Percentiles rank a stretch among this genome's conserved stretches.
Evolutionary conservation across 2,329 filamentous ascomycete genomes (phyloP).

Genomic region (Akanthomyces lecanii): DNA sequence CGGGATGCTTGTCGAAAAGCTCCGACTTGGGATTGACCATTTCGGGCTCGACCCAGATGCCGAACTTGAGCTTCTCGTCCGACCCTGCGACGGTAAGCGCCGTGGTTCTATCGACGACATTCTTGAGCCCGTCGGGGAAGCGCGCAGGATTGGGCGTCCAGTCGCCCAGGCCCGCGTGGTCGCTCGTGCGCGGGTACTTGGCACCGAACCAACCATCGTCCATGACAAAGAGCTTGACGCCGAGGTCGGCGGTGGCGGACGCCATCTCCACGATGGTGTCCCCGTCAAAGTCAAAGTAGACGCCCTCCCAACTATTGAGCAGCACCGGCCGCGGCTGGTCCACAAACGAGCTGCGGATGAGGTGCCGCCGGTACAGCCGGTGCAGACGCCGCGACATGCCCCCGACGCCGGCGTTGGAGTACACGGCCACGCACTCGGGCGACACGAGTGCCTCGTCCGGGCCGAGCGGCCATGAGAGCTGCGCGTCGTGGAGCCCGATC

Average conservation of each 20-base stretch:
- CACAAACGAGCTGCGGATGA: conserved; percentile 54
- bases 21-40: conserved; percentile 62
- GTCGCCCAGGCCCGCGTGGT: conserved; percentile 57
- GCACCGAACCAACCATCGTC: conserved; percentile 65
- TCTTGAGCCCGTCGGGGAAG: conserved; percentile 53
- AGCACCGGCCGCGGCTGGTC: conserved; percentile 48
- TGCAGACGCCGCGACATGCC: conserved; percentile 60
- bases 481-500: conserved; percentile 56
- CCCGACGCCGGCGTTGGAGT: conserved; percentile 56
- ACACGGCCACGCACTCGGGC: conserved; percentile 57
- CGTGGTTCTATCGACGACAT: conserved; percentile 48
- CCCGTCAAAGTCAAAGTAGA: conserved; percentile 55
- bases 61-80: conserved; percentile 50
- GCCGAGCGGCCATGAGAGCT: conserved; percentile 53
- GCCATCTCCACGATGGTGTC: conserved; percentile 52
- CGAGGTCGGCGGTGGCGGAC: conserved; percentile 51
- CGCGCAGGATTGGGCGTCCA: conserved; percentile 55
- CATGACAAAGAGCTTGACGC: conserved; percentile 59
- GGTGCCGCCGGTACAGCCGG: conserved; percentile 55
- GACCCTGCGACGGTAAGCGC: conserved; percentile 44
- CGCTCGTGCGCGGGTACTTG: conserved; percentile 54
- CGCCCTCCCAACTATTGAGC: conserved; percentile 64
- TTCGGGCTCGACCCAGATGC: conserved; percentile 64
- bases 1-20: conserved; percentile 57
- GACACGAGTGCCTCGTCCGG: conserved; percentile 55